Conservation (phyloP, 176 grass and related monocot species). For the Oryza australiensis region DNA sequence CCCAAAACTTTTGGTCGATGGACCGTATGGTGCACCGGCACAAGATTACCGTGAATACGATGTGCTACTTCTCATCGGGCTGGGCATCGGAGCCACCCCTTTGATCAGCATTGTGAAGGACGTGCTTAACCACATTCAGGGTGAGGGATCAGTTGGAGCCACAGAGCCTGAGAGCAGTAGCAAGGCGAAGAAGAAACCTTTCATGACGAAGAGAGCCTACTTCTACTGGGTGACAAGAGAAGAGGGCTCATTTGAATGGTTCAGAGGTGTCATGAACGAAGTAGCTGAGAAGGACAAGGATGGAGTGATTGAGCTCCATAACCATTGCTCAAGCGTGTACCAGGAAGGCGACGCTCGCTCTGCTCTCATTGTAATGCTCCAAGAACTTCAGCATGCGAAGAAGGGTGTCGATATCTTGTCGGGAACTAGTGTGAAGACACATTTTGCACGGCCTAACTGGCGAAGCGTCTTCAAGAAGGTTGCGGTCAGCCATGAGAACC, state of each 20-base stretch:
- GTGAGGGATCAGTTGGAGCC: conserved; percentile 44
- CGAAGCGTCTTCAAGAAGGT: conserved; percentile 86
- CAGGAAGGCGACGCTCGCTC: conserved; percentile 92
- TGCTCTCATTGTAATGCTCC: conserved; percentile 92
- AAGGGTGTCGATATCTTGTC: conserved; percentile 86
- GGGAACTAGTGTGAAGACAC: conserved; percentile 83
- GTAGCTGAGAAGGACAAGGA: conserved; percentile 84
- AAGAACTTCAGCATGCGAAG: conserved; percentile 85
- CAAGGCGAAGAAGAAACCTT: conserved; percentile 47
- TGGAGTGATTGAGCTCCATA: conserved; percentile 91
- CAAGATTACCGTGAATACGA: conserved; percentile 94
- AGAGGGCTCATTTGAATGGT: conserved; percentile 95
- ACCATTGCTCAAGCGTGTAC: conserved; percentile 90
- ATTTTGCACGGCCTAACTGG: conserved; percentile 93
- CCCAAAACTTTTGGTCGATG: conserved; percentile 79
- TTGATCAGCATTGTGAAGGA: conserved; percentile 98
- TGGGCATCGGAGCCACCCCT: conserved; percentile 93
- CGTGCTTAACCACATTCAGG: conserved; percentile 82
- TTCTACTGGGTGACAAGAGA: conserved; percentile 98
- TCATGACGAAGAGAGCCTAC: conserved; percentile 83
- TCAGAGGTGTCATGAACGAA: conserved; percentile 93
- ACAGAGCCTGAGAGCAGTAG: conserved; percentile 31
- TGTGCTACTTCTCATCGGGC: conserved; percentile 77
- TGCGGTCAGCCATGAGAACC: conserved; percentile 65
- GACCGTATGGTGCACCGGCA: conserved; percentile 87